Evolutionary conservation across 225 moss, liverwort and hornwort species (phyloP).

Genomic region (Rhytidiadelphus loreus): DNA sequence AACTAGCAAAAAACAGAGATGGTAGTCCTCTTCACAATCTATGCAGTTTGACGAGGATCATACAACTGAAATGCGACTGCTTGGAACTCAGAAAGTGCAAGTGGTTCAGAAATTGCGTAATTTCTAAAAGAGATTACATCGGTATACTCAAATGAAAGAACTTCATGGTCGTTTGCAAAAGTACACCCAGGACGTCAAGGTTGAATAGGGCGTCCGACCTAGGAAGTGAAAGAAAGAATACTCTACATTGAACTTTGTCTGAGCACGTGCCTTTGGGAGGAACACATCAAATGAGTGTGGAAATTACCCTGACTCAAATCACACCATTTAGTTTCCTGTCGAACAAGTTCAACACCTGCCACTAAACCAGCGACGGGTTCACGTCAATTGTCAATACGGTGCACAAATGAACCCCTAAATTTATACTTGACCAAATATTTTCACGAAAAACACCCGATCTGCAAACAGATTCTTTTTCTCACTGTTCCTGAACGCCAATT

Average conservation of each 20-base stretch:
- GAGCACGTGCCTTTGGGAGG: slow-evolving; percentile 6
- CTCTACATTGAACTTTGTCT: slow-evolving; percentile 27
- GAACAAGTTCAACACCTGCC: slow-evolving; percentile 34
- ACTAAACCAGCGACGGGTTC: neutral
- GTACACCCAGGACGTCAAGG: neutral
- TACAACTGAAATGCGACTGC: slow-evolving; percentile 33
- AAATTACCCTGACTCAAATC: slow-evolving; percentile 41
- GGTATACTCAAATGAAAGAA: neutral
- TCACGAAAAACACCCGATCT: slow-evolving; percentile 6
- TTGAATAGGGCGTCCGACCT: neutral
- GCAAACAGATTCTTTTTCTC: slow-evolving; percentile 21
- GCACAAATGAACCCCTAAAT: neutral
- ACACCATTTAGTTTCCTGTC: slow-evolving; percentile 42
- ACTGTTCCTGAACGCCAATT: slow-evolving; percentile 22
- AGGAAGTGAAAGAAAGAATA: neutral
- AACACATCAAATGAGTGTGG: slow-evolving; percentile 30
- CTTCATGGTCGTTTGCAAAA: neutral
- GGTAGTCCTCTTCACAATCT: slow-evolving; percentile 30
- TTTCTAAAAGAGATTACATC: neutral
- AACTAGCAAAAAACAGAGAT: neutral
- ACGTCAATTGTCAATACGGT: neutral
- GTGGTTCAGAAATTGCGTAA: neutral
- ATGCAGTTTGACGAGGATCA: slow-evolving; percentile 31
- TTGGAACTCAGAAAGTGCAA: neutral
- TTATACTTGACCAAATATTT: neutral